phyloP scores from a whole-genome alignment of 2,329 filamentous ascomycete genomes.

The Claviceps maximensis region DNA sequence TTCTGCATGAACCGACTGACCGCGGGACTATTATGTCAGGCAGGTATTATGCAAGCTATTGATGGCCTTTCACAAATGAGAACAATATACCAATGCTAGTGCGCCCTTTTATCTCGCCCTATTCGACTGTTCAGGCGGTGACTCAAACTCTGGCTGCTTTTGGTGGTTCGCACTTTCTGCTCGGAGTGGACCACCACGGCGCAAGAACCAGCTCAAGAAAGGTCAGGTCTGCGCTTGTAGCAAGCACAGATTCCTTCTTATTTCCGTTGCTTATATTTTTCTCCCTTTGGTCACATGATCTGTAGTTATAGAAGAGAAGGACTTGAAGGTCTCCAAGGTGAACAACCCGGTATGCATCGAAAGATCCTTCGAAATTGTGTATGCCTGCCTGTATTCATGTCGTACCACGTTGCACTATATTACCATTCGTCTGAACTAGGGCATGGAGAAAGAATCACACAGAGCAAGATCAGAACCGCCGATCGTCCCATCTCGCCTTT shows the following conservation, averaged over 20 bases:
- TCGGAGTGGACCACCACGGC: slow-evolving; percentile 4
- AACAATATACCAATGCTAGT: not conserved
- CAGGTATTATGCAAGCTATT: slow-evolving; percentile 14
- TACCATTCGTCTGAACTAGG: not conserved
- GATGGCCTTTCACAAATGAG: not conserved
- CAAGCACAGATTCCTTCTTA: not conserved
- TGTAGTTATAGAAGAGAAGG: not conserved
- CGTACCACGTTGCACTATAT: not conserved
- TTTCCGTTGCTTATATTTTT: not conserved
- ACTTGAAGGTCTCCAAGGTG: not conserved
- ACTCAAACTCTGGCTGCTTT: not conserved
- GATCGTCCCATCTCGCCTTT: not conserved
- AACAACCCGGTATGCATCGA: not conserved
- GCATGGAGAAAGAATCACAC: not conserved
- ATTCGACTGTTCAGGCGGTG: not conserved
- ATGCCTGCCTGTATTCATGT: not conserved
- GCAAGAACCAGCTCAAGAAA: slow-evolving; percentile 8
- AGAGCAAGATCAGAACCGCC: not conserved
- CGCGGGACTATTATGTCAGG: slow-evolving; percentile 3
- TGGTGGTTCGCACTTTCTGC: not conserved
- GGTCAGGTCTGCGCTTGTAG: not conserved
- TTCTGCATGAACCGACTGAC: slow-evolving; percentile 9
- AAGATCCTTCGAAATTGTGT: not conserved
- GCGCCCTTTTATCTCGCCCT: not conserved
- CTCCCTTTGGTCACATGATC: too few species aligned